phyloP scores from a whole-genome alignment of 2,329 filamentous ascomycete genomes.

The Daldinia eschscholtzii region DNA sequence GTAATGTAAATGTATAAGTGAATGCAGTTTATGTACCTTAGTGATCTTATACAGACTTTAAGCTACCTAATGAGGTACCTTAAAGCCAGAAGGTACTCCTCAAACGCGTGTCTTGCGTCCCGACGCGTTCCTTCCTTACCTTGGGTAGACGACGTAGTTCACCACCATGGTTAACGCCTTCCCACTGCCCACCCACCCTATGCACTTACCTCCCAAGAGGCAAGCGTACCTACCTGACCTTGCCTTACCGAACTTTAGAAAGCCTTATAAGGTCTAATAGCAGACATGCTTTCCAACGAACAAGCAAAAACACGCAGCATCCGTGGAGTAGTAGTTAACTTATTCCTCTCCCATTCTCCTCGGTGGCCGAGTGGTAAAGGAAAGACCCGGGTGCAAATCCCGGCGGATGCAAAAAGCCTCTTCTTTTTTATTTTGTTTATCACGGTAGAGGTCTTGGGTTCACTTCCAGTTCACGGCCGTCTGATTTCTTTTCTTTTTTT shows the following conservation, averaged over 20 bases:
- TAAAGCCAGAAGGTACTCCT: not conserved
- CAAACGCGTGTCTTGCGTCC: not conserved
- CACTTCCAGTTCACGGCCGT: not conserved
- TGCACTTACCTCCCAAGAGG: not conserved
- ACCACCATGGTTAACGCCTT: not conserved
- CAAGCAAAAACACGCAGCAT: not conserved
- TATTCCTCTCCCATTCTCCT: conserved; percentile 46
- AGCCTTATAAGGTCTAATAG: conserved; percentile 14
- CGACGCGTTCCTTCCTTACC: not conserved
- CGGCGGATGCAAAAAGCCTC: conserved; percentile 46
- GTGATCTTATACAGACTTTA: too few relatives aligned
- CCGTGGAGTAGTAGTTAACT: conserved; percentile 52
- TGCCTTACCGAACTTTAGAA: not conserved
- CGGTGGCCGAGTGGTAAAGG: conserved; percentile 28
- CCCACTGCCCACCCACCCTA: not conserved
- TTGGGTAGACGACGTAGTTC: not conserved
- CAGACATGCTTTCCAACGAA: not conserved
- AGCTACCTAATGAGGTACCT: too few relatives aligned
- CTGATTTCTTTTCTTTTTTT: conserved; percentile 8
- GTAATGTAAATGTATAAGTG: too few relatives aligned
- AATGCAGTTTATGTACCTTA: too few relatives aligned
- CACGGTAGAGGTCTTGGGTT: not conserved
- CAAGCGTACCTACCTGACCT: not conserved
- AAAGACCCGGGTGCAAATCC: conserved; percentile 53
- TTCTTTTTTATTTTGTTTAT: conserved; percentile 1